Base-by-base conservation (phyloP, 768 basidiomycete genomes). In the Lentinula detonsa region DNA sequence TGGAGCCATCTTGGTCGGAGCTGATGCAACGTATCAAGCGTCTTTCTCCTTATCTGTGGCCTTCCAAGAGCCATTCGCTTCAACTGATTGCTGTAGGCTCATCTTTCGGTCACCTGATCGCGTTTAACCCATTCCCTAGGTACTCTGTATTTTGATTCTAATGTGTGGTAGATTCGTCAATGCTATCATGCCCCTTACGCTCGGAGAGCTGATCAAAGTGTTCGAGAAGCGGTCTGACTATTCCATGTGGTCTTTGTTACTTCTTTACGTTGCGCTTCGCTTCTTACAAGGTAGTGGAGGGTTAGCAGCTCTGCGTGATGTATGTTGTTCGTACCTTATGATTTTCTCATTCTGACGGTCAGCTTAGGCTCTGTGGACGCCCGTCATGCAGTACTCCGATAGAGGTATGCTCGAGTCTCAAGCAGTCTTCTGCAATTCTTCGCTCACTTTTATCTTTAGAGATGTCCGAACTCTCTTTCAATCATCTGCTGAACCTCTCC, bases 301-400 rank as follows among this genome's bases (percentile, higher is more conserved):
- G 28, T 73, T 96, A 23, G 73, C 81, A 23, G 90, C 88, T 37
- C 72, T 93, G 51, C 83, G 83, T 49, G 83, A 86, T 70, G 81
- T 81, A 72, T 33, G 74, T 67, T 28, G 53, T 51, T 10, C 37
- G 28, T 39, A 50, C 66, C 11, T 23, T 23, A 5, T 49, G 51
- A 56, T 42, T 18, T 33, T 35, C 33, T 62, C 13, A 60, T 34
- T 8, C 10, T 48, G 16, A 11, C 43, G 11, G 23, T 35, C 8
- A 48, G 15, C 62, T 4, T 61, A 88, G 85, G 76, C 82, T 34
- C 77, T 93, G 2, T 95, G 93, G 90, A 82, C 88, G 2, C 91
- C 93, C 1, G 89, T 98, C 46, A 90, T 93, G 83, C 92, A 93
- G 72, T 91, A 86, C 70, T 91, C 90, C 0, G 92, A 95, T 69